Percentiles rank a stretch among this genome's conserved stretches.
Conservation (phyloP, 495 filamentous ascomycete genomes). For the Polyplosphaeria fusca region DNA sequence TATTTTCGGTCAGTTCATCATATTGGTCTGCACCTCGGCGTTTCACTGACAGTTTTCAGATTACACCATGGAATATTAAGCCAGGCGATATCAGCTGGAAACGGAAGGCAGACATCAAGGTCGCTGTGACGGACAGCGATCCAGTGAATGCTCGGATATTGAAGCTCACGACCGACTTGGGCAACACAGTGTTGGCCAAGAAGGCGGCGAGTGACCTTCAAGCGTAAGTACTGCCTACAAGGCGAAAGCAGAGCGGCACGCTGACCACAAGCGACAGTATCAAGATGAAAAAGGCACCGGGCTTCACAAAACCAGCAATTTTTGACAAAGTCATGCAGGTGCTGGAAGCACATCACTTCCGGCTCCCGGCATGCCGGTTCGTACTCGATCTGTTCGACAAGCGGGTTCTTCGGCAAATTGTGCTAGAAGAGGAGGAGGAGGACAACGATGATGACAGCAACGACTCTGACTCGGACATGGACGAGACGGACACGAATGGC, state of each 20-base stretch:
- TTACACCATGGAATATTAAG: slow-evolving; percentile 36
- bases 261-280: slow-evolving; percentile 46
- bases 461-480: slow-evolving; percentile 23
- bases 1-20: slow-evolving; percentile 66
- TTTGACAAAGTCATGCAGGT: slow-evolving; percentile 81
- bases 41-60: slow-evolving; percentile 30
- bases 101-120: slow-evolving; percentile 40
- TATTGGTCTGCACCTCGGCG: not conserved
- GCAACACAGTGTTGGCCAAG: slow-evolving; percentile 83
- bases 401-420: slow-evolving; percentile 74
- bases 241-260: not conserved
- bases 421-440: slow-evolving; percentile 62
- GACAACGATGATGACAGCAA: slow-evolving; percentile 20
- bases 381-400: slow-evolving; percentile 93
- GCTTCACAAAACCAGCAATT: slow-evolving; percentile 70
- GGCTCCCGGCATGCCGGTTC: slow-evolving; percentile 77
- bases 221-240: slow-evolving; percentile 40
- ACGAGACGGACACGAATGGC: slow-evolving; percentile 15
- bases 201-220: slow-evolving; percentile 70
- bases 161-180: slow-evolving; percentile 76
- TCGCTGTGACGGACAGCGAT: slow-evolving; percentile 56
- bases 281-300: slow-evolving; percentile 62
- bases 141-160: slow-evolving; percentile 69
- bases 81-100: slow-evolving; percentile 28
- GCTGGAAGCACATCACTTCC: slow-evolving; percentile 87